phyloP scores from a whole-genome alignment of 1,284 basidiomycete species.

The Cutaneotrichosporon cavernicola region DNA sequence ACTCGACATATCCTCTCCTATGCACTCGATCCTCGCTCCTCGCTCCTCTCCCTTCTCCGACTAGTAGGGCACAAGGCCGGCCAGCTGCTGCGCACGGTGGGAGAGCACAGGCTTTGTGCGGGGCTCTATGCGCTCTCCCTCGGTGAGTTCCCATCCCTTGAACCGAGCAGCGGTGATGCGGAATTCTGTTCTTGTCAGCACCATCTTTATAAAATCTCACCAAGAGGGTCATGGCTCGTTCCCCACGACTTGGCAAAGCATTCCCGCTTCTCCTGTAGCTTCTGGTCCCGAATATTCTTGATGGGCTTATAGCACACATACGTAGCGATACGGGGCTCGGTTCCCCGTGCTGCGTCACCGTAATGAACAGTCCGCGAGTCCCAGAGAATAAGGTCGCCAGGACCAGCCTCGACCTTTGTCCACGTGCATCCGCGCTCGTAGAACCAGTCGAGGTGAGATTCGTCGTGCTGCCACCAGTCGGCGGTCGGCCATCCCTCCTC shows the following conservation, averaged over 20 bases:
- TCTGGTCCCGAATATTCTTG: conserved; percentile 30
- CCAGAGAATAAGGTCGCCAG: conserved; percentile 46
- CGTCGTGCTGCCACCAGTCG: conserved; percentile 46
- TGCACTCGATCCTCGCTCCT: not conserved
- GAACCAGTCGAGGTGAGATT: conserved; percentile 39
- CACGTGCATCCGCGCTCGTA: conserved; percentile 44
- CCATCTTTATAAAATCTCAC: conserved; percentile 23
- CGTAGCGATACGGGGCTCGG: conserved; percentile 40
- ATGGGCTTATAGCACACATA: conserved; percentile 50
- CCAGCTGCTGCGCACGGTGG: conserved; percentile 29
- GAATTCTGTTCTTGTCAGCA: conserved; percentile 21
- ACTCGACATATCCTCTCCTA: not conserved
- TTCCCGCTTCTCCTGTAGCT: conserved; percentile 28
- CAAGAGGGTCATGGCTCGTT: conserved; percentile 43
- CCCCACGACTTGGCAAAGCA: conserved; percentile 29
- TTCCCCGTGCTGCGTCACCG: conserved; percentile 37
- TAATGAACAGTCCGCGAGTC: conserved; percentile 39
- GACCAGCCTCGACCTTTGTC: conserved; percentile 38
- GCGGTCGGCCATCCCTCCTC: conserved; percentile 42
- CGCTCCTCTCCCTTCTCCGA: not conserved
- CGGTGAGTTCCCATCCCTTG: conserved; percentile 22
- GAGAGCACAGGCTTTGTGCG: conserved; percentile 25
- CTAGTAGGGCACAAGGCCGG: conserved; percentile 34
- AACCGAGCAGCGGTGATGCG: conserved; percentile 22
- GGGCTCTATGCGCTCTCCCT: conserved; percentile 32